A percentile compares a stretch with the other conserved stretches of the same genome.
phyloP scores from a whole-genome alignment of 148 eudicot genomes.

The Silene conica region DNA sequence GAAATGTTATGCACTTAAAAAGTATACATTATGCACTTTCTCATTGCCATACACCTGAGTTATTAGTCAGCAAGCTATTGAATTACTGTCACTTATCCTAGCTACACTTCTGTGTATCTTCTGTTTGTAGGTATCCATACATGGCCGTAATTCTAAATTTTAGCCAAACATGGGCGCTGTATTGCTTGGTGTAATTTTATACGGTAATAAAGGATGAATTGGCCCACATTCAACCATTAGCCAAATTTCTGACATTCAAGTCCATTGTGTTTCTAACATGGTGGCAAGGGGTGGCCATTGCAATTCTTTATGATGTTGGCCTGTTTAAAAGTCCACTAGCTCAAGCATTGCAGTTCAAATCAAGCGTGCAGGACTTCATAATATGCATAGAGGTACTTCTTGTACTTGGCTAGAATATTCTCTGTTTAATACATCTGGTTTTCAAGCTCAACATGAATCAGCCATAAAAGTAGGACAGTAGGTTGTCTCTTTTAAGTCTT shows the following conservation, averaged over 20 bases:
- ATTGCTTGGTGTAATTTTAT: conserved; percentile 91
- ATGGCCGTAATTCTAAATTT: conserved; percentile 89
- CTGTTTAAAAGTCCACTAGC: conserved; percentile 89
- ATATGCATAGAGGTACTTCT: conserved; percentile 93
- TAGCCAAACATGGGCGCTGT: conserved; percentile 98
- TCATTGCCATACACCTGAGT: too few relatives aligned
- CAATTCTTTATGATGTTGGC: conserved; percentile 71
- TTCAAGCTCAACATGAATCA: conserved; percentile 2
- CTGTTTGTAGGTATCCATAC: conserved; percentile 79
- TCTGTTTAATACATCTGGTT: not conserved
- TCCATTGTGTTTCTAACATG: conserved; percentile 97
- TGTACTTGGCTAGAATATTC: not conserved
- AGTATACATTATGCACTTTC: not conserved
- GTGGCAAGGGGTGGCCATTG: conserved; percentile 99
- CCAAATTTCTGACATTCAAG: conserved; percentile 93
- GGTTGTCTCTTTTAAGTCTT: not conserved
- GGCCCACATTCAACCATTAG: conserved; percentile 81
- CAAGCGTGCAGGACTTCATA: conserved; percentile 92
- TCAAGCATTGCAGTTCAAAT: conserved; percentile 84
- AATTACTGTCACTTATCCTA: too few relatives aligned
- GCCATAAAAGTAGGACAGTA: not conserved
- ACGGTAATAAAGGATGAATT: conserved; percentile 77
- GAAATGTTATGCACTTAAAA: not conserved
- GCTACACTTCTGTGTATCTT: not conserved
- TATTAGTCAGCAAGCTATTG: too few relatives aligned